Conservation (phyloP, 768 basidiomycete species). For the Jaapia argillacea region DNA sequence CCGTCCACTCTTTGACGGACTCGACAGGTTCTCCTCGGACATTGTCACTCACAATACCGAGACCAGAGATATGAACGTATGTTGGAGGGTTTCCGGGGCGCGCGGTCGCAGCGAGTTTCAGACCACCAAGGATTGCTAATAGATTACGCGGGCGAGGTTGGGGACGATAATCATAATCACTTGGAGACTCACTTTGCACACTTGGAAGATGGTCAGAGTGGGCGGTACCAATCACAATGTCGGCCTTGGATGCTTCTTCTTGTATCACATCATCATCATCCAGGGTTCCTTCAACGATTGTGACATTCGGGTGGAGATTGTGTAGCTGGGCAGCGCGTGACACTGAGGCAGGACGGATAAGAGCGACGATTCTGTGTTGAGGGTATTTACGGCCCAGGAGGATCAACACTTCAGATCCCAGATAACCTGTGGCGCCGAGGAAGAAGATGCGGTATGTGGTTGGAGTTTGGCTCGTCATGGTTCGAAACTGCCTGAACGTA, state of each 20-base stretch:
- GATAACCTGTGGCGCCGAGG: too few species aligned
- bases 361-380: too few species aligned
- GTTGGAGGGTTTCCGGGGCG: slow-evolving; percentile 28
- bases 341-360: slow-evolving; percentile 23
- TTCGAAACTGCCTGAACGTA: too few species aligned
- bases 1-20: too few species aligned
- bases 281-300: slow-evolving; percentile 27
- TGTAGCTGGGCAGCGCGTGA: slow-evolving; percentile 21
- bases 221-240: slow-evolving; percentile 31
- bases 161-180: not conserved
- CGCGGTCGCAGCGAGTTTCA: slow-evolving; percentile 25
- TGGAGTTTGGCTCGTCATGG: too few species aligned
- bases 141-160: too few species aligned
- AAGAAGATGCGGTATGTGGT: too few species aligned
- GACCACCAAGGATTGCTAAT: slow-evolving; percentile 26
- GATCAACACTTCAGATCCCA: too few species aligned
- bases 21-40: too few species aligned
- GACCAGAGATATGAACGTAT: slow-evolving; percentile 34
- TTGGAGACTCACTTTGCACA: slow-evolving; percentile 18
- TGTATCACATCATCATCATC: slow-evolving; percentile 25
- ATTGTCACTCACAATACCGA: too few species aligned
- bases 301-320: slow-evolving; percentile 22
- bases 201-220: slow-evolving; percentile 28
- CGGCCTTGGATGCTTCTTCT: slow-evolving; percentile 23
- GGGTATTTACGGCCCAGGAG: too few species aligned